Evolutionary conservation across 768 basidiomycete genomes (phyloP), one percentile per base, ranked within the genome.

Genomic region (Naganishia randhawae): DNA sequence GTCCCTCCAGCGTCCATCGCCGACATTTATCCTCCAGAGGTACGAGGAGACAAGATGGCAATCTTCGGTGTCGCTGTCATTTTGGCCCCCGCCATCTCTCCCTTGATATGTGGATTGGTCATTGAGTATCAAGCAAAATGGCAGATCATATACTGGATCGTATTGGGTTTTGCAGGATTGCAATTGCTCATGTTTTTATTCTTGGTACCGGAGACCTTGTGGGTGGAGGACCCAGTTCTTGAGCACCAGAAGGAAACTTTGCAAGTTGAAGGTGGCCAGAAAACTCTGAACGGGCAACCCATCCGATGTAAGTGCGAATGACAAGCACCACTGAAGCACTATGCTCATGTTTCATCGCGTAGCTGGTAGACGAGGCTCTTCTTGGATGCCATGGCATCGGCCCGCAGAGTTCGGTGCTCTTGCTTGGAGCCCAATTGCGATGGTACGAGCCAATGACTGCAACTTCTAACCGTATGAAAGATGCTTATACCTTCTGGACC

Each of bases 201-300:
- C 45, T 41, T 75, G 41, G 71, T 75, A 9, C 74, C 74, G 9
- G 72, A 75, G 37, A 75, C 74, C n/a, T 65, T 75, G 25, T 75
- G 71, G 71, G 65, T 62, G 16, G 67, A 72, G 39, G 67, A 71
- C 17, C 63, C 29, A 3, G 27, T 51, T 17, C 69, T 35, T 13
- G 63, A 45, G n/a, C 69, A 74, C 9, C 22, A 35, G 22, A 22
- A n/a, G 33, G 54, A 61, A 19, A 37, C 33, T 3, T 14, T 61
- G 57, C 57, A 39, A 41, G 27, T 66, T 16, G 54, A 42, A 51
- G 37, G 31, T 25, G 51, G 63, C 31, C 19, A 64, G 48, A 64
- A 45, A 19, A 64, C 63, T n/a, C 32, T 64, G 25, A 64, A 51
- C 45, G 63, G 63, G 14, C 48, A 50, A 25, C 63, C 63, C 22